These are phyloP conservation scores for Entomortierella chlamydospora DNA, from an alignment of 192 early-diverging fungal genomes.

Conservation along the genomic window DNA sequence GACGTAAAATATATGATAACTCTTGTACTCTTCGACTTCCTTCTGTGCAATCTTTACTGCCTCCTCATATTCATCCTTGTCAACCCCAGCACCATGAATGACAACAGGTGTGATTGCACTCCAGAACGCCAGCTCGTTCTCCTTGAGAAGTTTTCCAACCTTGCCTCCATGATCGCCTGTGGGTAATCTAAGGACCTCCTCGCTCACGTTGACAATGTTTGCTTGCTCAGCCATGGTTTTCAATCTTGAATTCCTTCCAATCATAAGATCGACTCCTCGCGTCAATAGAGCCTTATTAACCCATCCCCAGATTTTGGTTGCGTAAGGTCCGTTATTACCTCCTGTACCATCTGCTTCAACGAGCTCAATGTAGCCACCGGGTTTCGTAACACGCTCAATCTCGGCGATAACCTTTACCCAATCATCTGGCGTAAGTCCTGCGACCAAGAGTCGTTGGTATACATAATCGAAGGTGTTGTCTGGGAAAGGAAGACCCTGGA, in stretches of 20 bases:
- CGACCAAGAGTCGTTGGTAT: slow-evolving; percentile 33
- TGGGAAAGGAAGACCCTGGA: slow-evolving; percentile 33
- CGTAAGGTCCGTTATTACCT: slow-evolving; percentile 36
- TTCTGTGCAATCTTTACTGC: slow-evolving; percentile 10
- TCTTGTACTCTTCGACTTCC: slow-evolving; percentile 33
- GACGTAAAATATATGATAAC: slow-evolving; percentile 41
- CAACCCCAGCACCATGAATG: slow-evolving; percentile 22
- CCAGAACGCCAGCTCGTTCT: slow-evolving; percentile 39
- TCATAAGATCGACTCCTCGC: slow-evolving; percentile 3
- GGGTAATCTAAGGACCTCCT: slow-evolving; percentile 15
- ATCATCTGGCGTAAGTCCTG: slow-evolving; percentile 28
- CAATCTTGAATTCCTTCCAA: slow-evolving; percentile 10
- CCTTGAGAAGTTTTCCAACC: slow-evolving; percentile 31
- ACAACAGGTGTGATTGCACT: slow-evolving; percentile 29
- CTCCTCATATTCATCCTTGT: slow-evolving; percentile 33
- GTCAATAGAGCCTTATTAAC: slow-evolving; percentile 9
- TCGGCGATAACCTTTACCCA: slow-evolving; percentile 35
- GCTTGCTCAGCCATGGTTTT: slow-evolving; percentile 1
- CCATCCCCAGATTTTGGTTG: slow-evolving; percentile 39
- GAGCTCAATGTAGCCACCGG: slow-evolving; percentile 53
- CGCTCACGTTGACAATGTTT: slow-evolving; percentile 13
- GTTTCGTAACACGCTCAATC: slow-evolving; percentile 38
- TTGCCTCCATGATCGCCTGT: slow-evolving; percentile 40
- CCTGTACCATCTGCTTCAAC: slow-evolving; percentile 34
- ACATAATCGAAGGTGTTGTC: slow-evolving; percentile 58